Conservation (phyloP, 169 alveolate species). For the Plasmodium falciparum region DNA sequence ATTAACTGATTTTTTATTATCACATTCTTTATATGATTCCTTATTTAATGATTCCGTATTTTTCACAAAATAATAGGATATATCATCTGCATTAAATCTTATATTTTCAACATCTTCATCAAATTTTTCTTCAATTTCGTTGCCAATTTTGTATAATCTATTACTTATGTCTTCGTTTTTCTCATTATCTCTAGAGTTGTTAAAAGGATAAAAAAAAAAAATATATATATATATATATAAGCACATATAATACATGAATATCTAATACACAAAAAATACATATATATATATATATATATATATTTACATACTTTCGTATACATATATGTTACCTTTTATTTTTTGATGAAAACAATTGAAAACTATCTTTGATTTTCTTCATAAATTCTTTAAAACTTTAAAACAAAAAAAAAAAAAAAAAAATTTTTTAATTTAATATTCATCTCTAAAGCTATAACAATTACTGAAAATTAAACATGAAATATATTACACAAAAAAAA, state of each 20-base stretch:
- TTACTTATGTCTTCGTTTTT: neutral
- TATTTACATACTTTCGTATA: neutral
- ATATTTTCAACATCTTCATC: conserved; percentile 72
- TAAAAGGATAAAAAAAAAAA: conserved; percentile 12
- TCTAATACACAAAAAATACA: neutral
- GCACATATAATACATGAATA: neutral
- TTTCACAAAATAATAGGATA: conserved; percentile 54
- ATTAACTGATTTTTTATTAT: neutral
- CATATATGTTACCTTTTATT: conserved; percentile 26
- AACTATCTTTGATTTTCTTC: conserved; percentile 63
- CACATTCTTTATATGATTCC: neutral
- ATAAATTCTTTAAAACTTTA: conserved; percentile 27
- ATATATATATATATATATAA: conserved; percentile 4
- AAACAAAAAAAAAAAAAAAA: conserved; percentile 17
- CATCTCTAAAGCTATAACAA: conserved; percentile 55
- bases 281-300: neutral
- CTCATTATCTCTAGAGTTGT: conserved; percentile 18
- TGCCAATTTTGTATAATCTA: conserved; percentile 43
- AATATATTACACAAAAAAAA: too few relatives aligned
- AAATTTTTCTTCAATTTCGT: conserved; percentile 44
- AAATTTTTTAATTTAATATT: conserved; percentile 14
- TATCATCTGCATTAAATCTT: conserved; percentile 55
- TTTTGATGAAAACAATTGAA: conserved; percentile 55
- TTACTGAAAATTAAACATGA: conserved; percentile 14
- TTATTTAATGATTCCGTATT: conserved; percentile 15